Evolutionary conservation across 169 alveolate genomes (phyloP).

Genomic region (Eimeria brunetti): DNA sequence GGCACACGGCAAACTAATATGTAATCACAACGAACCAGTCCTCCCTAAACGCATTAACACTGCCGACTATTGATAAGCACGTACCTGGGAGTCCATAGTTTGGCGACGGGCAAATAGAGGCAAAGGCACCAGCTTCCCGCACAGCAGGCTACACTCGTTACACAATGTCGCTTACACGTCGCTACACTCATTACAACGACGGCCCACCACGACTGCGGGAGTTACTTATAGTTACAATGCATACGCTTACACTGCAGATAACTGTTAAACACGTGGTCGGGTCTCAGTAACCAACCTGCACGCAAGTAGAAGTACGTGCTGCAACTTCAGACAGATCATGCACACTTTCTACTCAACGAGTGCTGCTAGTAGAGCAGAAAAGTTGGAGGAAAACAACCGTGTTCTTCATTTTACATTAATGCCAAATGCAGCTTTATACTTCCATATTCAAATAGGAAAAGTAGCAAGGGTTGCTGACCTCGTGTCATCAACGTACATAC

Average conservation of each 20-base stretch:
- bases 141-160: too few species aligned
- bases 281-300: not conserved
- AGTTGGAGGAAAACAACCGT: not conserved
- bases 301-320: not conserved
- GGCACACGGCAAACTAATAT: too few species aligned
- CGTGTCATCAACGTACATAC: not conserved
- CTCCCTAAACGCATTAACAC: too few species aligned
- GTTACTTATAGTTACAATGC: not conserved
- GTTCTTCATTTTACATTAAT: not conserved
- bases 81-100: too few species aligned
- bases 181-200: too few species aligned
- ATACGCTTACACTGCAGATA: not conserved
- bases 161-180: too few species aligned
- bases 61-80: too few species aligned
- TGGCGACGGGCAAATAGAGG: too few species aligned
- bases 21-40: too few species aligned
- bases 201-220: too few species aligned
- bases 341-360: not conserved
- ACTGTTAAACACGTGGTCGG: not conserved
- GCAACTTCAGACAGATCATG: conserved; percentile 3
- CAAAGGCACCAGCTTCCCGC: too few species aligned
- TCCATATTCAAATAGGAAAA: not conserved
- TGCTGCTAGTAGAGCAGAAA: not conserved
- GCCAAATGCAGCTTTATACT: not conserved
- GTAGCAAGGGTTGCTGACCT: not conserved